Base-by-base conservation (phyloP, 1,284 basidiomycete genomes). In the Phenoliferia sp. region DNA sequence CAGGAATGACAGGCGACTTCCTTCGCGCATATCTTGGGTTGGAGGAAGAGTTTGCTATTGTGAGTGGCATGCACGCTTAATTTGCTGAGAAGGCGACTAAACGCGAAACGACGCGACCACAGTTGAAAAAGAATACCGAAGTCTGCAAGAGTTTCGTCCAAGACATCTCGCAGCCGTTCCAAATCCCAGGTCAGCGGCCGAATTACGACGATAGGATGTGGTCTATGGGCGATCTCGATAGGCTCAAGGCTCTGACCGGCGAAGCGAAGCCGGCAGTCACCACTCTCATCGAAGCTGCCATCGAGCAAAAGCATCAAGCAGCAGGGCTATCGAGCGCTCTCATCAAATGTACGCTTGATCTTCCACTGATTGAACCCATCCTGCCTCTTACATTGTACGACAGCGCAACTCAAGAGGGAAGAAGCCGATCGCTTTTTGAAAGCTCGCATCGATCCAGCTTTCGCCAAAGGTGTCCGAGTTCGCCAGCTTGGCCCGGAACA, bases 401-500 rank as follows among this genome's bases (percentile, higher is more conserved):
- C n/a, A 92, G 90, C 86, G 44, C 85, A 83, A 59, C 89, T 87
- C 56, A 84, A 87, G 69, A 84, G 85, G 70, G 89, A 90, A 76
- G 90, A 92, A 73, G 86, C 90, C 33, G 80, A 81, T 29, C 84
- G 90, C 2, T 92, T 92, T 78, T 83, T 87, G 61, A 86, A 85
- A 70, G 90, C 90, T 0, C 86, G 86, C 66, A 83, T 83, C 54
- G 91, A 94, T 75, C 84, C 85, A 2, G 88, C 89, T 55, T 91
- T 92, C 77, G 85, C 88, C 17, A 89, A 87, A 74, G 88, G 92
- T 83, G 80, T 94, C 52, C 89, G 87, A 76, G 81, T 87, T 0
- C 83, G 90, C 62, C 87, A 88, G n/a, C 82, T 94, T n/a, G 89
- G 88, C 7, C 92, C 92, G 0, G 92, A 94, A 75, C 88, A 91